These are phyloP conservation scores for Cyberlindnera americana DNA, from an alignment of 805 yeast species.

Conservation along the genomic window DNA sequence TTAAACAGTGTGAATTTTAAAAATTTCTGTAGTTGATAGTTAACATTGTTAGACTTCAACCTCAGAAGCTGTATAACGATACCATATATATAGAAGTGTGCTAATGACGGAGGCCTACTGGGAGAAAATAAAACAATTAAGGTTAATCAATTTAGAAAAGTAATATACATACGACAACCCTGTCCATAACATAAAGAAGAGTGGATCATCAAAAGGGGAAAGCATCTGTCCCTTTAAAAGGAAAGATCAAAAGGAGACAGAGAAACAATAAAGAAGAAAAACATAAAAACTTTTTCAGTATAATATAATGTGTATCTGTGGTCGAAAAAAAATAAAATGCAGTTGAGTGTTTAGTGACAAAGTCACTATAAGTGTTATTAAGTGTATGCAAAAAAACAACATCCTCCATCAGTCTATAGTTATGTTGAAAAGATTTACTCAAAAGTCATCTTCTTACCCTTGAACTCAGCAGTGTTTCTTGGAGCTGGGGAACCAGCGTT, in stretches of 20 bases:
- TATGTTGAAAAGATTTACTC: constrained; percentile 42
- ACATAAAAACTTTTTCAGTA: background rate
- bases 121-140: background rate
- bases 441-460: constrained; percentile 81
- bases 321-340: constrained; percentile 1
- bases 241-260: background rate
- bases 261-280: background rate
- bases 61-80: too few relatives aligned
- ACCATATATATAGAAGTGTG: too few relatives aligned
- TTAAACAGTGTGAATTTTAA: too few relatives aligned
- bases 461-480: constrained; percentile 61
- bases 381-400: background rate
- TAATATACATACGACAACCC: constrained; percentile 3
- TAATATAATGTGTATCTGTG: background rate
- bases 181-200: background rate
- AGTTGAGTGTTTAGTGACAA: background rate
- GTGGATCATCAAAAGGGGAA: background rate
- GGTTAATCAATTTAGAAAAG: background rate
- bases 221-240: background rate
- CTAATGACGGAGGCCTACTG: too few relatives aligned
- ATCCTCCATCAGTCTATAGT: background rate
- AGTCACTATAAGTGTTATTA: background rate
- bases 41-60: too few relatives aligned
- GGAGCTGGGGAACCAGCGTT: constrained; percentile 32
- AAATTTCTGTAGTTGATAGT: too few relatives aligned